Percentiles rank a stretch among this genome's conserved stretches.
Conservation (phyloP, 2,329 filamentous ascomycete genomes). For the Hypoxylon sp. region DNA sequence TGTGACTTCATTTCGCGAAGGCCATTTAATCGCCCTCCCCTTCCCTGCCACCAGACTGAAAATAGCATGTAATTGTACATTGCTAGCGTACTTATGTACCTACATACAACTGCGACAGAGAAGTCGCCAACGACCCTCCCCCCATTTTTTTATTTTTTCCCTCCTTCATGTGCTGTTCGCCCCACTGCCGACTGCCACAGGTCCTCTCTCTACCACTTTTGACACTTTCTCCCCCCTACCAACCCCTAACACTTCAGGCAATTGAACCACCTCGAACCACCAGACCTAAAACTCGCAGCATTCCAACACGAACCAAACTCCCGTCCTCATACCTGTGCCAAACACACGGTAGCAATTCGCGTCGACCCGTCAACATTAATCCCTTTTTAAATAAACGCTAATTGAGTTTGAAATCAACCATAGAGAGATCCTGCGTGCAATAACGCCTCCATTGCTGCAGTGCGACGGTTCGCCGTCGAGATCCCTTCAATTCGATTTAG, state of each 20-base stretch:
- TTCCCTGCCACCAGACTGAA: slow-evolving; percentile 37
- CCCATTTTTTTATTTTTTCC: slow-evolving; percentile 37
- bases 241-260: slow-evolving; percentile 7
- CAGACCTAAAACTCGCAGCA: slow-evolving; percentile 35
- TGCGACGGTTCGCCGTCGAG: slow-evolving; percentile 35
- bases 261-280: slow-evolving; percentile 42
- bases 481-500: slow-evolving; percentile 27
- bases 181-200: slow-evolving; percentile 37
- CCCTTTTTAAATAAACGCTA: slow-evolving; percentile 19
- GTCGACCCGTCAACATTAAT: slow-evolving; percentile 27
- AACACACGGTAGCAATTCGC: slow-evolving; percentile 38
- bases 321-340: slow-evolving; percentile 36
- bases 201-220: slow-evolving; percentile 15
- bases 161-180: slow-evolving; percentile 19
- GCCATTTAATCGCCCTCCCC: slow-evolving; percentile 40
- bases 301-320: slow-evolving; percentile 39
- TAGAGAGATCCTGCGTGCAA: slow-evolving; percentile 37
- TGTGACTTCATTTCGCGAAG: slow-evolving; percentile 44
- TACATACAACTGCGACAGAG: background rate
- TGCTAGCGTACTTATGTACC: background rate
- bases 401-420: slow-evolving; percentile 23
- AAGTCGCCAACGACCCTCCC: slow-evolving; percentile 37
- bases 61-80: slow-evolving; percentile 14
- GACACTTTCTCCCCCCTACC: slow-evolving; percentile 10
- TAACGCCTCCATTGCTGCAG: slow-evolving; percentile 34